These are phyloP conservation scores for Hortiboletus flavorubellus DNA, from an alignment of 768 basidiomycete genomes.

Conservation along the genomic window DNA sequence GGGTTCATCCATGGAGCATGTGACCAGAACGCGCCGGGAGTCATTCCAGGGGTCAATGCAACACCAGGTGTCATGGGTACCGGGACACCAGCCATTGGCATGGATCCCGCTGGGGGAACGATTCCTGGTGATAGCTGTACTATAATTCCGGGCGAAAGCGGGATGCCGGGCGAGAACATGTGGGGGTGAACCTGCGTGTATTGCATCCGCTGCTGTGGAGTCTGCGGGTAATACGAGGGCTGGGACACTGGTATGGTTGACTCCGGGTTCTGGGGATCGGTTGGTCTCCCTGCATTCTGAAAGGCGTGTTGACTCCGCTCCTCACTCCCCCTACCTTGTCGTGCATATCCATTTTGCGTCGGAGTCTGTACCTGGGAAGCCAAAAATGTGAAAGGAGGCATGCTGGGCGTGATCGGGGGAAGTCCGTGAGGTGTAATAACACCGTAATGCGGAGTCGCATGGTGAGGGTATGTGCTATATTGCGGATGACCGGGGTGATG, in stretches of 20 bases:
- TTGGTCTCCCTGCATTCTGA: conserved; percentile 8
- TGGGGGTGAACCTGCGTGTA: conserved; percentile 24
- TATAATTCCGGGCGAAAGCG: conserved; percentile 31
- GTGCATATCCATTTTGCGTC: conserved; percentile 17
- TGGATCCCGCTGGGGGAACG: conserved; percentile 12
- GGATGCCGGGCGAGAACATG: conserved; percentile 31
- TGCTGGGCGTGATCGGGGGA: conserved; percentile 94
- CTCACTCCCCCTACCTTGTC: conserved; percentile 1
- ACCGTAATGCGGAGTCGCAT: conserved; percentile 26
- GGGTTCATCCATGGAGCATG: conserved; percentile 55
- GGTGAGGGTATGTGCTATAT: conserved; percentile 27
- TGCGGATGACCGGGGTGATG: conserved; percentile 31
- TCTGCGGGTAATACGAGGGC: conserved; percentile 9
- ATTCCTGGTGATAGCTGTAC: conserved; percentile 28
- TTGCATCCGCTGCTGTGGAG: conserved; percentile 20
- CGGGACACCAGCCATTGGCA: conserved; percentile 21
- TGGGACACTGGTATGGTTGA: conserved; percentile 5
- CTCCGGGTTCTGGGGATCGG: conserved; percentile 6
- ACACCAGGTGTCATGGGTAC: conserved; percentile 29
- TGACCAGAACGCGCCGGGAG: conserved; percentile 71
- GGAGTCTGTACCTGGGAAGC: conserved; percentile 40
- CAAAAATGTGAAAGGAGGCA: conserved; percentile 92
- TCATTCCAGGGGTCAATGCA: conserved; percentile 61
- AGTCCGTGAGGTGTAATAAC: conserved; percentile 72
- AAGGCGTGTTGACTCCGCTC: not conserved